Evolutionary conservation across 768 basidiomycete species (phyloP).

Genomic region (Collybia sordida): DNA sequence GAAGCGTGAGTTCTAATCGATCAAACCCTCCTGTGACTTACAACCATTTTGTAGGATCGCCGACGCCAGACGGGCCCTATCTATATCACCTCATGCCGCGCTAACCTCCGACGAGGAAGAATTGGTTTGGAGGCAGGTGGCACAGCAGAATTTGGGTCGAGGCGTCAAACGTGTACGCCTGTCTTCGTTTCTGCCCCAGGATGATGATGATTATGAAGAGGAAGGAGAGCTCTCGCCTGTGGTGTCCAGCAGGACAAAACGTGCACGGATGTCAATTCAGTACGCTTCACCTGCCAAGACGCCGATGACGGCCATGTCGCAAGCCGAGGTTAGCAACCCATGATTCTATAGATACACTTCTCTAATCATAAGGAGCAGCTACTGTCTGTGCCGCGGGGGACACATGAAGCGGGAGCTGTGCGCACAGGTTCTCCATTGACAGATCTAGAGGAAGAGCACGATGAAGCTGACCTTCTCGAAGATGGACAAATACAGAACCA

Average conservation of each 20-base stretch:
- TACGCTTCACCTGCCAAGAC: constrained; percentile 15
- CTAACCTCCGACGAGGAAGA: constrained; percentile 31
- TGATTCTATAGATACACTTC: neutral
- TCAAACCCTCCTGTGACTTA: neutral
- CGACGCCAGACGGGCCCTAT: constrained; percentile 30
- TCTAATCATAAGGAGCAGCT: constrained; percentile 19
- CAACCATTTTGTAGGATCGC: constrained; percentile 22
- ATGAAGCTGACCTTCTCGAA: constrained; percentile 24
- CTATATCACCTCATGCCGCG: constrained; percentile 18
- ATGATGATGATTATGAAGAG: neutral
- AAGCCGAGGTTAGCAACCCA: constrained; percentile 35
- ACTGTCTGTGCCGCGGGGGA: constrained; percentile 20
- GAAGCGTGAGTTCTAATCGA: constrained; percentile 37
- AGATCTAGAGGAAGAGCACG: constrained; percentile 29
- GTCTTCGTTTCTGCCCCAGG: constrained; percentile 5
- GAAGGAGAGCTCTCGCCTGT: constrained; percentile 5
- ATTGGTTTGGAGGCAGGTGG: constrained; percentile 37
- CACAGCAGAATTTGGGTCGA: constrained; percentile 16
- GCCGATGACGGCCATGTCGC: constrained; percentile 33
- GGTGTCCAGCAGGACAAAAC: constrained; percentile 15
- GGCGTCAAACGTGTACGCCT: constrained; percentile 23
- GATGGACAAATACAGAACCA: constrained; percentile 22
- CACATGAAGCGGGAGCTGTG: constrained; percentile 19
- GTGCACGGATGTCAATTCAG: constrained; percentile 15
- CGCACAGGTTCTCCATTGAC: constrained; percentile 30